phyloP scores from a whole-genome alignment of 2,329 filamentous ascomycete species.

The Ilyonectria robusta region DNA sequence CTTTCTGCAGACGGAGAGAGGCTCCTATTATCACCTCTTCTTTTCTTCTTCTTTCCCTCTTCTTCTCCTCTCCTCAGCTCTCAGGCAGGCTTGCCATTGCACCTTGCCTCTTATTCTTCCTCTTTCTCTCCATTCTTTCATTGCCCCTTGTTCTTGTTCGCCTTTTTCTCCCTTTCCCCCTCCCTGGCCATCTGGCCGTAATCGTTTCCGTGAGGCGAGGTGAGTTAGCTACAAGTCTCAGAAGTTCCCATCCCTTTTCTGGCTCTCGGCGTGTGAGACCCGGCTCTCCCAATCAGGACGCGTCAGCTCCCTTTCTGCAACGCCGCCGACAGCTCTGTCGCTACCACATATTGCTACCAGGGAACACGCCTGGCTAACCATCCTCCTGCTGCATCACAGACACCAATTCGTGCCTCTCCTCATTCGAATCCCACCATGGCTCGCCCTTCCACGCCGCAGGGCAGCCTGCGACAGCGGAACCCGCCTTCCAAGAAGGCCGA shows the following conservation, averaged over 20 bases:
- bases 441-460: conserved; percentile 66
- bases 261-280: conserved; percentile 19
- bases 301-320: conserved; percentile 11
- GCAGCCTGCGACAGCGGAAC: conserved; percentile 72
- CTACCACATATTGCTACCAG: neutral
- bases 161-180: conserved; percentile 25
- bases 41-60: conserved; percentile 30
- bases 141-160: conserved; percentile 17
- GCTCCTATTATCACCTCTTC: conserved; percentile 36
- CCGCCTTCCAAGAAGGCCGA: conserved; percentile 65
- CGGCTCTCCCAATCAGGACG: conserved; percentile 12
- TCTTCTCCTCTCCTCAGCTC: conserved; percentile 20
- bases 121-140: conserved; percentile 43
- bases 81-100: conserved; percentile 40
- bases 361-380: conserved; percentile 34
- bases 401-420: conserved; percentile 13
- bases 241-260: conserved; percentile 1
- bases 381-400: conserved; percentile 31
- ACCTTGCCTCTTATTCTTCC: conserved; percentile 28
- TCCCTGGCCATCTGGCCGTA: conserved; percentile 29
- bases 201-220: conserved; percentile 44
- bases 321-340: neutral
- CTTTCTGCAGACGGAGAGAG: conserved; percentile 38
- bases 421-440: conserved; percentile 57
- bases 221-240: conserved; percentile 35